Percentiles rank a stretch among this genome's conserved stretches.
Conservation (phyloP, 2,329 filamentous ascomycete species). For the Pseudopithomyces chartarum region DNA sequence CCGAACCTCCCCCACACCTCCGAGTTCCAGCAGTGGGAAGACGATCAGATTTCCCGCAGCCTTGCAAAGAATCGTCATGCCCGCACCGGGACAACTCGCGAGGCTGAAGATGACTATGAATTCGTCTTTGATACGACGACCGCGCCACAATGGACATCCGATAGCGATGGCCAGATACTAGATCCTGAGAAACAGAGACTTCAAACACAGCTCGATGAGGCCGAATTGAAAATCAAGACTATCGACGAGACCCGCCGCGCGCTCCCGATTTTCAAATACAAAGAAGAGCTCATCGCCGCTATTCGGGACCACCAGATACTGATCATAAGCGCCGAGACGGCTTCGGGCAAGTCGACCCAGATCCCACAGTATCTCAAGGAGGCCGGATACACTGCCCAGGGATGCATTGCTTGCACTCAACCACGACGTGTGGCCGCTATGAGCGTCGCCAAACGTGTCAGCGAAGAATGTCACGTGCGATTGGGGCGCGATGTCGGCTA, state of each 20-base stretch:
- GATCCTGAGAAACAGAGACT: slow-evolving; percentile 81
- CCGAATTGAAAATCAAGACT: slow-evolving; percentile 82
- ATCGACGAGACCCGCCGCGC: slow-evolving; percentile 55
- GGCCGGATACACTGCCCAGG: slow-evolving; percentile 63
- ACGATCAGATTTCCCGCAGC: slow-evolving; percentile 78
- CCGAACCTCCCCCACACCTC: slow-evolving; percentile 86
- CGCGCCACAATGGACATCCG: slow-evolving; percentile 76
- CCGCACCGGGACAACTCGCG: slow-evolving; percentile 46
- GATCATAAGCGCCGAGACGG: slow-evolving; percentile 93
- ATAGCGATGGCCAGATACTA: slow-evolving; percentile 72
- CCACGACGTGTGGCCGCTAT: slow-evolving; percentile 95
- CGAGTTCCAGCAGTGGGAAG: slow-evolving; percentile 95
- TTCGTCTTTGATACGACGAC: slow-evolving; percentile 91
- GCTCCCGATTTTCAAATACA: background rate
- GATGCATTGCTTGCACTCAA: slow-evolving; percentile 92
- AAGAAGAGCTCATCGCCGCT: slow-evolving; percentile 62
- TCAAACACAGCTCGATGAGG: slow-evolving; percentile 81
- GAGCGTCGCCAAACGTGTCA: slow-evolving; percentile 95
- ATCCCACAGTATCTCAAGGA: slow-evolving; percentile 92
- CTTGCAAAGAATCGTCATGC: too few relatives aligned
- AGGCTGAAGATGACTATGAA: slow-evolving; percentile 83
- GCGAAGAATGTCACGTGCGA: slow-evolving; percentile 89
- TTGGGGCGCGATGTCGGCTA: slow-evolving; percentile 93
- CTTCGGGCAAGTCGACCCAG: slow-evolving; percentile 94
- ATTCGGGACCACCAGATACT: slow-evolving; percentile 85